A percentile compares a stretch with the other conserved stretches of the same genome.
Evolutionary conservation across 352 stramenopile species (phyloP).

Genomic region (Phytophthora pisi): DNA sequence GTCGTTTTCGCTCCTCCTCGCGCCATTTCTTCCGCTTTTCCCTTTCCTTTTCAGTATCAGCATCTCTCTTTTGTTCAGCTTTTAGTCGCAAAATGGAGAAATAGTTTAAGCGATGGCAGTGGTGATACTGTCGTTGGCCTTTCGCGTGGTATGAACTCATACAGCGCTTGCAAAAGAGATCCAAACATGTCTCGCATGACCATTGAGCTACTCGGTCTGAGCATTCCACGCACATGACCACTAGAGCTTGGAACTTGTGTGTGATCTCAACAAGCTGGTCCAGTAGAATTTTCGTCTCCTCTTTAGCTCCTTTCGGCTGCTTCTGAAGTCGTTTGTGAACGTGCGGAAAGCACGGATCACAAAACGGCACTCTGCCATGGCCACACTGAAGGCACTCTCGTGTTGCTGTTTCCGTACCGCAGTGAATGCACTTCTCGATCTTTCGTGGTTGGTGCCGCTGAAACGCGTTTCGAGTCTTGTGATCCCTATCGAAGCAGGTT

Average conservation of each 20-base stretch:
- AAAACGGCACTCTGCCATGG: conserved; percentile 69
- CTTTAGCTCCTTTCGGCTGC: neutral
- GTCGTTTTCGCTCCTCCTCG: conserved; percentile 31
- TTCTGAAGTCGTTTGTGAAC: conserved; percentile 37
- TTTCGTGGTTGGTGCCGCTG: conserved; percentile 40
- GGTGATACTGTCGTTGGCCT: conserved; percentile 60
- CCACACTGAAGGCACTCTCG: conserved; percentile 70
- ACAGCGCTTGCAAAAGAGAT: conserved; percentile 77
- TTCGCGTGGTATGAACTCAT: conserved; percentile 60
- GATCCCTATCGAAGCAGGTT: conserved; percentile 67
- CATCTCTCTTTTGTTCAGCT: conserved; percentile 42
- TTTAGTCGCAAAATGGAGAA: conserved; percentile 66
- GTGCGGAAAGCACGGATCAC: conserved; percentile 67
- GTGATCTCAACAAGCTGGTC: conserved; percentile 1
- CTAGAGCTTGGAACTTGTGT: conserved; percentile 53
- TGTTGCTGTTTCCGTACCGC: conserved; percentile 59
- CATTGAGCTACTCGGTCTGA: conserved; percentile 63
- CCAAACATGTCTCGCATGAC: conserved; percentile 63
- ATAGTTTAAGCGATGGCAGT: conserved; percentile 65
- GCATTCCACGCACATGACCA: conserved; percentile 76
- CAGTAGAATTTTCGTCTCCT: neutral
- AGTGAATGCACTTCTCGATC: conserved; percentile 61
- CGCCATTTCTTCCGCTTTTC: conserved; percentile 33
- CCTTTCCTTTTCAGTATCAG: conserved; percentile 40
- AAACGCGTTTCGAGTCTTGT: conserved; percentile 55